These are phyloP conservation scores for Aspergillus niger DNA, from an alignment of 2,329 filamentous ascomycete genomes.

Conservation along the genomic window DNA sequence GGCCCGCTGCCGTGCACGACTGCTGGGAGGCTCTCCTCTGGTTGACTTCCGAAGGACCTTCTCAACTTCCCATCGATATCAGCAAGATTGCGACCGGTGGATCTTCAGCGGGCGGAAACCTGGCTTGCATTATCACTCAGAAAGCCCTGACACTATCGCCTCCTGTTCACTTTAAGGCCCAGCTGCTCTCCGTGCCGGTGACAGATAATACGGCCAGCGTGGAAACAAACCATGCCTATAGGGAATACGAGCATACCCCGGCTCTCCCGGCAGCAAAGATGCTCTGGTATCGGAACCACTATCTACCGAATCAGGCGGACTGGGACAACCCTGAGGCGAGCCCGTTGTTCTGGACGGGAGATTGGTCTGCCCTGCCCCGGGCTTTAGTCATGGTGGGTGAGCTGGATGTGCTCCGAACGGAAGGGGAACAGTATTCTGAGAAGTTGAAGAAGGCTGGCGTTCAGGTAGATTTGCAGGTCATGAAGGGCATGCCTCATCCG, in stretches of 20 bases:
- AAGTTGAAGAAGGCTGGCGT: conserved; percentile 53
- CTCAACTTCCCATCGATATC: conserved; percentile 44
- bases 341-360: conserved; percentile 54
- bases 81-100: conserved; percentile 52
- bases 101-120: conserved; percentile 56
- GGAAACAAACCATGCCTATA: conserved; percentile 51
- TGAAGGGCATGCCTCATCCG: conserved; percentile 60
- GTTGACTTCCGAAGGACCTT: conserved; percentile 41
- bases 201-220: conserved; percentile 58
- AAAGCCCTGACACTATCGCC: conserved; percentile 45
- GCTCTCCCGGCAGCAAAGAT: conserved; percentile 60
- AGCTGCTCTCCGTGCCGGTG: conserved; percentile 61
- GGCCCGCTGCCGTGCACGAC: conserved; percentile 60
- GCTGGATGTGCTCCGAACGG: conserved; percentile 58
- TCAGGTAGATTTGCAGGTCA: conserved; percentile 51
- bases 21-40: conserved; percentile 59
- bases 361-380: conserved; percentile 54
- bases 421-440: conserved; percentile 55
- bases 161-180: conserved; percentile 46
- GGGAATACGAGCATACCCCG: conserved; percentile 53
- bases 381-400: conserved; percentile 58
- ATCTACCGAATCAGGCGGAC: conserved; percentile 52
- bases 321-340: conserved; percentile 57
- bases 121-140: conserved; percentile 57
- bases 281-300: conserved; percentile 62